A percentile compares a stretch with the other conserved stretches of the same genome.
Evolutionary conservation across 2,329 filamentous ascomycete species (phyloP).

Genomic region (Penicillium concentricum): DNA sequence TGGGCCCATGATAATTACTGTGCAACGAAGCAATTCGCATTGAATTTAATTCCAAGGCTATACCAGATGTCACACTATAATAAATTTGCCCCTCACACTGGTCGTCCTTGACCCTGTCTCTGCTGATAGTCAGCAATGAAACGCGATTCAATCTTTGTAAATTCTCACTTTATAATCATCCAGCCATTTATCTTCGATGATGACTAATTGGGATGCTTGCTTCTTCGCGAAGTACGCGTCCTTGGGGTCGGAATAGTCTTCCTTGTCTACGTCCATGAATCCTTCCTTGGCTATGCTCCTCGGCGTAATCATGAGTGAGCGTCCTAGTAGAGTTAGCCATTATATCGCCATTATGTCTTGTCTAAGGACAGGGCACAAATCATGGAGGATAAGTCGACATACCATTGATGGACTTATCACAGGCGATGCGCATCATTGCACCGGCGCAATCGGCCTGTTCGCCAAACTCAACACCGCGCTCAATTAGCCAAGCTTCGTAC

Average conservation of each 20-base stretch:
- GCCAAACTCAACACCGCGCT: neutral
- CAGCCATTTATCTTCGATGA: neutral
- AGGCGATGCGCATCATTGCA: neutral
- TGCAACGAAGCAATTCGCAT: too few relatives aligned
- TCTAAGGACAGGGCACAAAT: neutral
- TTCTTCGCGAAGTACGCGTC: neutral
- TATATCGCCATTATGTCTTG: too few relatives aligned
- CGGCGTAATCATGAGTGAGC: neutral
- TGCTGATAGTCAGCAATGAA: neutral
- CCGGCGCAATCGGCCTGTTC: neutral
- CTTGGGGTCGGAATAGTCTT: neutral
- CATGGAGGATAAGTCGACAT: neutral
- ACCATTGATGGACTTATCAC: neutral
- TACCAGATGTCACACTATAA: too few relatives aligned
- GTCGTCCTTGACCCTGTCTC: neutral
- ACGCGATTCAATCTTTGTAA: neutral
- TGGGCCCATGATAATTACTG: neutral
- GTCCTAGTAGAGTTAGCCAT: neutral
- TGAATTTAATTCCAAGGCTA: neutral
- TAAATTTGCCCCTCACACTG: neutral
- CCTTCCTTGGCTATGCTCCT: neutral
- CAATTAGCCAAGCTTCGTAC: neutral
- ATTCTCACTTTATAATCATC: neutral
- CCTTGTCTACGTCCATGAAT: neutral
- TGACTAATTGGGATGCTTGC: neutral